Evolutionary conservation across 345 rosid species (phyloP).

Genomic region (Syzygium aromaticum): DNA sequence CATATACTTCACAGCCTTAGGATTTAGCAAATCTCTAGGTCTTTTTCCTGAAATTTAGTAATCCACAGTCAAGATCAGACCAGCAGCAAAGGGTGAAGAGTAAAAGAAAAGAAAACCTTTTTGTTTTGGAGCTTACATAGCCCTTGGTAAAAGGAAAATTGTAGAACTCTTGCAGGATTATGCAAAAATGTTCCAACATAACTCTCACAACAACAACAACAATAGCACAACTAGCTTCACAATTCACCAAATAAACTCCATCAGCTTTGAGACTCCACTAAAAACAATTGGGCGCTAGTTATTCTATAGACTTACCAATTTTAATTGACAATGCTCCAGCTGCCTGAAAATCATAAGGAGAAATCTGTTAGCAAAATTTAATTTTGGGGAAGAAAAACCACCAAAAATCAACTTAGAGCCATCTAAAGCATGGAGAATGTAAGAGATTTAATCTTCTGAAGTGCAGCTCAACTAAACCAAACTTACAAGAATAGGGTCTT

Average conservation of each 20-base stretch:
- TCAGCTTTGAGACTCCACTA: background rate
- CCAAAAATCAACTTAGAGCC: background rate
- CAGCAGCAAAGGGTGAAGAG: background rate
- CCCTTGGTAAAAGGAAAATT: background rate
- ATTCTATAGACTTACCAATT: slow-evolving; percentile 56
- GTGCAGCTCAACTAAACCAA: background rate
- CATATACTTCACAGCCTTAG: slow-evolving; percentile 91
- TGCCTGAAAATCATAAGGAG: slow-evolving; percentile 43
- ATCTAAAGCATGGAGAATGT: background rate
- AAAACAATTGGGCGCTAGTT: background rate
- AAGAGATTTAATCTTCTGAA: background rate
- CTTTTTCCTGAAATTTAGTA: slow-evolving; percentile 61
- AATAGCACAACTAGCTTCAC: background rate
- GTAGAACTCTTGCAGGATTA: background rate
- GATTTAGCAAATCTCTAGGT: slow-evolving; percentile 91
- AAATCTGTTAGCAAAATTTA: background rate
- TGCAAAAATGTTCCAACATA: background rate
- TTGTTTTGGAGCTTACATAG: background rate
- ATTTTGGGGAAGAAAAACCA: background rate
- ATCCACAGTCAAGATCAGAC: background rate
- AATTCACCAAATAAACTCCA: background rate
- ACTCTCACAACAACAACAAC: background rate
- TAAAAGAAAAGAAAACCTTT: background rate
- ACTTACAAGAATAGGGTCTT: background rate
- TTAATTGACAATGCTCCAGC: slow-evolving; percentile 91